phyloP scores from a whole-genome alignment of 2,329 filamentous ascomycete species.

The Sodiomyces alkalinus region DNA sequence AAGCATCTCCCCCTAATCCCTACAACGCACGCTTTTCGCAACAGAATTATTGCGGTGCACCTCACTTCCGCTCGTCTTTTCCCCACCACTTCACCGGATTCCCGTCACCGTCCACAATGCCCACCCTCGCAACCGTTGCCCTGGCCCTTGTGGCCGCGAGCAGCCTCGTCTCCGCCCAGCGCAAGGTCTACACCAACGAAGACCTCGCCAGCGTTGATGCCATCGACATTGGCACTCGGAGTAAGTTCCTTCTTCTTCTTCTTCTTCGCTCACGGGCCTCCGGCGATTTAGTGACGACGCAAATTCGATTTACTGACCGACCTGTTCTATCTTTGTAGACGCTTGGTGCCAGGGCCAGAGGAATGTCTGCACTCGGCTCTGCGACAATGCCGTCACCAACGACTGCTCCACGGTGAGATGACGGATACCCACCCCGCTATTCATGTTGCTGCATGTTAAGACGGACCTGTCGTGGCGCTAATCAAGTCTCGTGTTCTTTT shows the following conservation, averaged over 20 bases:
- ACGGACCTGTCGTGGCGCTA: too few species aligned
- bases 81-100: neutral
- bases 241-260: conserved; percentile 2
- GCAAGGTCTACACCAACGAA: conserved; percentile 5
- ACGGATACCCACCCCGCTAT: neutral
- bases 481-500: too few species aligned
- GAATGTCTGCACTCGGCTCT: conserved; percentile 34
- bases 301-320: neutral
- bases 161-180: conserved; percentile 6
- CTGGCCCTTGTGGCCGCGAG: conserved; percentile 6
- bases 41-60: too few species aligned
- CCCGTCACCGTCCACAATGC: conserved; percentile 5
- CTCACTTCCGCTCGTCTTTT: too few species aligned
- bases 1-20: neutral
- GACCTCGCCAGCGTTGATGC: conserved; percentile 5
- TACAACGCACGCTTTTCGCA: neutral
- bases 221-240: conserved; percentile 2
- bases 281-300: too few species aligned
- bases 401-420: conserved; percentile 29
- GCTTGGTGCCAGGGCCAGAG: conserved; percentile 35
- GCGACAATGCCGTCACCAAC: conserved; percentile 24
- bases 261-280: neutral
- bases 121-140: conserved; percentile 5
- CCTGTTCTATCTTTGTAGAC: conserved; percentile 23
- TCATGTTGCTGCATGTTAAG: too few species aligned